Evolutionary conservation across 345 rosid genomes (phyloP), one percentile per base, ranked within the genome.

Genomic region (Euclidium syriacum): DNA sequence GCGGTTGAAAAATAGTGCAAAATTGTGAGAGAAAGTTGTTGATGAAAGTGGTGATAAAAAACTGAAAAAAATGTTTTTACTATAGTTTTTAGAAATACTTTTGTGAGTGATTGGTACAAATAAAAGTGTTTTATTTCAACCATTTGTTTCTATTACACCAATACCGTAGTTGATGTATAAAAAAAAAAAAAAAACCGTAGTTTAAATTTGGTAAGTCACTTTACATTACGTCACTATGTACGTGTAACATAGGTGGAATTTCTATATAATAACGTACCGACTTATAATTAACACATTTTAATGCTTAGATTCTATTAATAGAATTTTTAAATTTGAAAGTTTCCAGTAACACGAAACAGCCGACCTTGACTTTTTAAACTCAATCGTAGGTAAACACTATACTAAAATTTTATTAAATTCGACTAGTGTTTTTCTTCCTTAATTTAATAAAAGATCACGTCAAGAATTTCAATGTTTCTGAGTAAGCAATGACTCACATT

Each of bases 401-500:
- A 32, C 11, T 9, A 33, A n/a, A 32, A 10, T 32, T 7, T 6
- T 4, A 32, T 32, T 49, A 30, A 8, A 42, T 17, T 25, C 40
- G 12, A 48, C 2, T n/a, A 17, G 8, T 35, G 19, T 48, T 16
- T 16, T 2, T 26, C n/a, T n/a, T n/a, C n/a, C n/a, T 29, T 10
- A 16, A 24, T 33, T 17, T 58, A 51, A 51, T 29, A 46, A 3
- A 36, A 53, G 58, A 70, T 23, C 40, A 54, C 68, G 50, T 70
- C 62, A 62, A 53, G 43, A 36, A 44, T 52, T 29, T 30, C 26
- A 47, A 38, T 10, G 64, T 29, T 25, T 62, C 57, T 39, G 64
- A 70, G 44, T 47, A 62, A 70, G 74, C 69, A 47, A 62, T 70
- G 74, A 62, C 63, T 38, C 58, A 62, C 35, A 26, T 70, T 70